Percentiles rank a stretch among this genome's conserved stretches.
phyloP scores from a whole-genome alignment of 164 flowering plant genomes.

The Taxillus chinensis region DNA sequence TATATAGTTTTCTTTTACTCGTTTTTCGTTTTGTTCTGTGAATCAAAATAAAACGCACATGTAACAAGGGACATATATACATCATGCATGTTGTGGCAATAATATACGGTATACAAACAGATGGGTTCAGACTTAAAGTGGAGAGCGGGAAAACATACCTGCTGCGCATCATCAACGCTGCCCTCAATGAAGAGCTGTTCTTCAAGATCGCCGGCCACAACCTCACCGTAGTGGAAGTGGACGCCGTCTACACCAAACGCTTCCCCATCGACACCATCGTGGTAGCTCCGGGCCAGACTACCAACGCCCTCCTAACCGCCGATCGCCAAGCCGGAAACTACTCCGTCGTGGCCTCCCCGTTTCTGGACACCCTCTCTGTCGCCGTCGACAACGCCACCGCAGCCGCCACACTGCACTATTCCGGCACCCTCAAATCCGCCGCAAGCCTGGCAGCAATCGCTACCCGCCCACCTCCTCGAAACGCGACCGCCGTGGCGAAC shows the following conservation, averaged over 20 bases:
- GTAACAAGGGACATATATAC: no score
- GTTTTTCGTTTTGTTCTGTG: no score
- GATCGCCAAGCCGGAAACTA: conserved; percentile 39
- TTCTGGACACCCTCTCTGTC: conserved; percentile 57
- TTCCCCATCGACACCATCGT: conserved; percentile 49
- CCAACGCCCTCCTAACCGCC: conserved; percentile 52
- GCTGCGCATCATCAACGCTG: conserved; percentile 62
- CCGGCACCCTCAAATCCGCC: conserved; percentile 8
- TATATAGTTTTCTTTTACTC: no score
- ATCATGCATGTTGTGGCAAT: not conserved
- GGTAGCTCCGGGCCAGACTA: conserved; percentile 79
- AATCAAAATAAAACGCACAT: no score
- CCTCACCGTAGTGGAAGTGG: conserved; percentile 58
- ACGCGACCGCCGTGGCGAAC: conserved; percentile 54
- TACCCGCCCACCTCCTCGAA: conserved; percentile 33
- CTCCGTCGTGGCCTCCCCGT: conserved; percentile 51
- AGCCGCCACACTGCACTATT: conserved; percentile 57
- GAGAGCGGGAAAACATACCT: conserved; percentile 56
- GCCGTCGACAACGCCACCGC: conserved; percentile 63
- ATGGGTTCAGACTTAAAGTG: conserved; percentile 34
- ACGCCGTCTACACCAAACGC: conserved; percentile 64
- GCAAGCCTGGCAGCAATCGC: conserved; percentile 7
- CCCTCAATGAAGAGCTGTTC: conserved; percentile 54
- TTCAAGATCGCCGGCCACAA: conserved; percentile 66
- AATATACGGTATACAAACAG: conserved; percentile 13